phyloP scores from a whole-genome alignment of 2,329 filamentous ascomycete genomes.

The Cordyceps javanica region DNA sequence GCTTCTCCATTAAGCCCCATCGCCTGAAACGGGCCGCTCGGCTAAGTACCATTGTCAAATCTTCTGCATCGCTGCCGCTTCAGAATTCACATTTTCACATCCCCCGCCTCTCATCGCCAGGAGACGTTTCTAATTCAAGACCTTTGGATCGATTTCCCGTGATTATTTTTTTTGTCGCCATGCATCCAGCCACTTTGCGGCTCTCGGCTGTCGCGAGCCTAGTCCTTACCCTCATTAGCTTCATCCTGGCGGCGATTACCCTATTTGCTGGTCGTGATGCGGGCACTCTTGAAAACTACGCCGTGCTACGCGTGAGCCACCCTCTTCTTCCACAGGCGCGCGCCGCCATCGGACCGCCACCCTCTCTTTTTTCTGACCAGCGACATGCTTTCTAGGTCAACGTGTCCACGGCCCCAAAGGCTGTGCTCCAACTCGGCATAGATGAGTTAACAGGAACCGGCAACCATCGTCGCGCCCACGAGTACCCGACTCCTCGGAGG shows the following conservation, averaged over 20 bases:
- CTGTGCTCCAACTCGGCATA: not conserved
- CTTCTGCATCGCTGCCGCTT: not conserved
- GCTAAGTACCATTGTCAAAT: not conserved
- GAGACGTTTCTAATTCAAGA: not conserved
- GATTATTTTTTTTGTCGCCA: not conserved
- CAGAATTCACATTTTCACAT: not conserved
- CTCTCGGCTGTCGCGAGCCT: not conserved
- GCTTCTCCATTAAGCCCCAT: not conserved
- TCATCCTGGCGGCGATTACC: not conserved
- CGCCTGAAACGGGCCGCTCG: not conserved
- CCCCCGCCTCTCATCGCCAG: not conserved
- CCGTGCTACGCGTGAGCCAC: not conserved
- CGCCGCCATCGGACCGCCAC: no score
- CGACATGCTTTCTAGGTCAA: not conserved
- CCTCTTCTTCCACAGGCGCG: not conserved
- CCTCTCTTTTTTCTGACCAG: no score
- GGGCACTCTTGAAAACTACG: constrained; percentile 7
- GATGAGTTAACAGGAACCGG: not conserved
- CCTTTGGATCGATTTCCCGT: no score
- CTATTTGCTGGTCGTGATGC: not conserved
- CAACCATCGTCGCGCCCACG: not conserved
- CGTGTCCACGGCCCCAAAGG: not conserved
- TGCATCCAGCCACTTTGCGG: not conserved
- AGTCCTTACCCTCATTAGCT: not conserved
- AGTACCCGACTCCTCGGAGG: not conserved